phyloP scores from a whole-genome alignment of 2,329 filamentous ascomycete genomes.

The Hymenoscyphus infarciens region DNA sequence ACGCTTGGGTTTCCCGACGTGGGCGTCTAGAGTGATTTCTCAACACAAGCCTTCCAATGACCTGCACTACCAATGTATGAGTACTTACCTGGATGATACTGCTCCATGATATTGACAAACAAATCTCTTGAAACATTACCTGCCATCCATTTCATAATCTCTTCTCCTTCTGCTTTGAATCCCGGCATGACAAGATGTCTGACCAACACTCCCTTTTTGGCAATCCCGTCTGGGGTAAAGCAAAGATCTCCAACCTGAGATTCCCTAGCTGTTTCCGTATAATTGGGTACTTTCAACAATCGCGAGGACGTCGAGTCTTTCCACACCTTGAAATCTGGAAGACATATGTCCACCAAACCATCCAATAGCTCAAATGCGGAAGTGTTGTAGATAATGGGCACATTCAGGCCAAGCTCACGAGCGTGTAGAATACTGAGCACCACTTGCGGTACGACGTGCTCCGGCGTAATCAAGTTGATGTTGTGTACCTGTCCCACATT shows the following conservation, averaged over 20 bases:
- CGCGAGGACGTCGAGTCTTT: constrained; percentile 60
- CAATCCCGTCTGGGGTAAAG: constrained; percentile 77
- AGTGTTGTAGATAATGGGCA: constrained; percentile 83
- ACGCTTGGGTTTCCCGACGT: constrained; percentile 69
- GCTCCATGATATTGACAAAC: constrained; percentile 86
- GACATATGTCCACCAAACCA: constrained; percentile 78
- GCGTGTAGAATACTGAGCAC: constrained; percentile 73
- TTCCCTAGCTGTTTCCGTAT: constrained; percentile 68
- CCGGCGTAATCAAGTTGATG: constrained; percentile 83
- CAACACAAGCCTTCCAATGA: neutral
- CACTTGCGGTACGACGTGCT: constrained; percentile 83
- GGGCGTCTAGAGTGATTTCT: constrained; percentile 45
- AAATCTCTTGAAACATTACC: constrained; percentile 68
- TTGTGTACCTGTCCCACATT: constrained; percentile 80
- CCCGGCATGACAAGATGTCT: constrained; percentile 85
- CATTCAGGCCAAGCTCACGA: constrained; percentile 60
- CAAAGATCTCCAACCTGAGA: constrained; percentile 80
- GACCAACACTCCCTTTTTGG: constrained; percentile 71
- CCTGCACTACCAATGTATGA: neutral
- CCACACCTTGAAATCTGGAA: constrained; percentile 90
- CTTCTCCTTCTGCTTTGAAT: constrained; percentile 65
- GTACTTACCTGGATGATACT: constrained; percentile 62
- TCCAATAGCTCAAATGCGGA: constrained; percentile 73
- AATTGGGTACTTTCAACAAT: constrained; percentile 75
- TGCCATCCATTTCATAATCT: constrained; percentile 75